Evolutionary conservation across 768 basidiomycete species (phyloP), one percentile per base, ranked within the genome.

Genomic region (Gloeopeniophorella convolvens): DNA sequence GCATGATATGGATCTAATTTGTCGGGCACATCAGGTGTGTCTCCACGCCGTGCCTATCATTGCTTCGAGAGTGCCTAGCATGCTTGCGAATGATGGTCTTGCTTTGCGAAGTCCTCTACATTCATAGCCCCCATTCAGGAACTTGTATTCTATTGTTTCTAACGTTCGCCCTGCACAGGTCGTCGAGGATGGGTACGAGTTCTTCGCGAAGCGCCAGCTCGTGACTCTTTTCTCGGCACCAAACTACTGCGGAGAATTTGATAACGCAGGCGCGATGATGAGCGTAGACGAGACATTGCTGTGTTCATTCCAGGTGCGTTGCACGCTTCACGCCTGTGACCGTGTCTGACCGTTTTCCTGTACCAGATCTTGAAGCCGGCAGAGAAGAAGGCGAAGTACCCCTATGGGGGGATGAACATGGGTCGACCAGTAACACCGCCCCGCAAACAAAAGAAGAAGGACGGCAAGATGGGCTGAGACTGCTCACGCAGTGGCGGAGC

Each of bases 211-310:
- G 72, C 78, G 95, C 58, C 93, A 95, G 72, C 70, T 98, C 59
- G 95, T 98, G 58, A 98, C 95, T 35, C 68, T 98, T 37, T 98
- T 98, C 73, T 95, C 92, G 20, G 95, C 95, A 44, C 95, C 95
- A 51, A 90, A 91, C 73, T 90, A 91, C 63, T 90, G 87, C 60
- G 88, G 91, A 57, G 89, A 98, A 72, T 99, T 99, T 63, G 95
- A 99, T 68, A 99, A 99, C 67, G 94, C 95, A 4, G 95, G 95
- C 31, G 95, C 95, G 28, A 99, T 99, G 95, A 99, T 98, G 95
- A 93, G 89, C 62, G 95, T 99, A 35, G 95, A 97, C 62, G 95
- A 97, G 70, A 96, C 95, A 8, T 68, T 98, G 58, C 68, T 98
- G 57, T 97, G 95, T 71, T 97, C 94, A 7, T 97, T 98, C 90